Evolutionary conservation across 805 yeast genomes (phyloP), one percentile per base, ranked within the genome.

Genomic region (Zygotorulaspora danielsina): DNA sequence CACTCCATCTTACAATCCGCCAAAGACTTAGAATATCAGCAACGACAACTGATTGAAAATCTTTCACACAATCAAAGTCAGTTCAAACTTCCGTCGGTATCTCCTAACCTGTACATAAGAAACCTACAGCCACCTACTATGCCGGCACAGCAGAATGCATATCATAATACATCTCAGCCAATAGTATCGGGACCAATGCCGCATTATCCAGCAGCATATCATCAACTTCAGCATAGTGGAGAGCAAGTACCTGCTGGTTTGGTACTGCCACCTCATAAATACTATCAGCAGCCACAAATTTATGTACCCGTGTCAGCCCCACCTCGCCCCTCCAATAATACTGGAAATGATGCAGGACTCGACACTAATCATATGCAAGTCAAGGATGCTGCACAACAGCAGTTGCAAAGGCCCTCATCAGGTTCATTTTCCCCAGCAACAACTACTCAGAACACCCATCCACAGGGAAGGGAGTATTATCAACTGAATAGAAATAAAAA

Each of bases 1-100:
- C 35, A 46, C 11, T 45, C 46, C 7, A 41, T 51, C 2, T 24
- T 48, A 19, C 52, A 50, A 32, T 48, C 51, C 9, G 55, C 57
- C 18, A 48, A 42, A 28, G 50, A 47, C 17, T 42, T 52, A 3
- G 55, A 50, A 28, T 11, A 37, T 2, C 55, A 55, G 34, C 64
- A 59, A 43, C 49, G 59, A 28, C 46, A 43, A 24, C 38, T 57
- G 28, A 59, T 59, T 19, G 55, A 49, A 8, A 46, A 43, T 19
- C 25, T 49, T 16, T 47, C 47, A 18, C 29, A 40, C 12, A 15
- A 33, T 9, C 42, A 34, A 26, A 36, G 26, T 18, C 34, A 33
- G 12, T 32, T 39, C 15, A 42, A 42, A 15, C 24, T 42, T 17
- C 46, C 46, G 10, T 34, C 46, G 15, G 46, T 42, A 10, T 42